Evolutionary conservation across 2,329 filamentous ascomycete genomes (phyloP), one percentile per base, ranked within the genome.

Genomic region (Aspergillus terreus): DNA sequence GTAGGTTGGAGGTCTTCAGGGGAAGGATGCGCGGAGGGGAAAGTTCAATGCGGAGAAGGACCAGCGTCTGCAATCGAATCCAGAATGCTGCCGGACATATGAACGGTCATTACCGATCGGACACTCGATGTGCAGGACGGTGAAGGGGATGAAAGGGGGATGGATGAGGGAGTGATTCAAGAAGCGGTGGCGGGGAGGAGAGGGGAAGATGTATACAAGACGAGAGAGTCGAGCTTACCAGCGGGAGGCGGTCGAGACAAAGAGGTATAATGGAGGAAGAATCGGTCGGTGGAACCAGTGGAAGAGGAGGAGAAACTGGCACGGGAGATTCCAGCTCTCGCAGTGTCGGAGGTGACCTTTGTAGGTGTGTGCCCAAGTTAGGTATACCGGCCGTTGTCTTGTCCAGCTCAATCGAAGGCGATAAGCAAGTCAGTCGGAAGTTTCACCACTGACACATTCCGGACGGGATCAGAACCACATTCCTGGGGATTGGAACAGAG

Each of bases 101-200:
- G 49, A 48, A 55, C 50, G 53, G 54, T 54, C 52, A 57, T 53
- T 53, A 58, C 56, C 54, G 54, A 58, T 57, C 53, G 54, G 51
- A 53, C 56, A 44, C 52, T 56, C 49, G 56, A 53, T 49, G 50
- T 54, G 55, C 51, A 51, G 57, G 38, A 49, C 50, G 50, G 40
- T 53, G 46, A 51, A 46, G 40, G 44, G 38, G 47, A 51, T 52
- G 49, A 35, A 50, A 45, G 50, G 33, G 46, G 38, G 52, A 49
- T 47, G 54, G 52, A 58, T 59, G 57, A 56, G 54, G 58, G 47
- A 58, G 58, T 47, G 42, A 46, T 50, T 44, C 48, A 47, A 19
- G 44, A 47, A 23, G 49, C 38, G 49, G 51, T 48, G 46, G 42
- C 40, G 40, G 17, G 36, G 32, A 41, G 44, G 50, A 44, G 42